Conservation (phyloP, 1,284 basidiomycete genomes). For the Moesziomyces parantarcticus region DNA sequence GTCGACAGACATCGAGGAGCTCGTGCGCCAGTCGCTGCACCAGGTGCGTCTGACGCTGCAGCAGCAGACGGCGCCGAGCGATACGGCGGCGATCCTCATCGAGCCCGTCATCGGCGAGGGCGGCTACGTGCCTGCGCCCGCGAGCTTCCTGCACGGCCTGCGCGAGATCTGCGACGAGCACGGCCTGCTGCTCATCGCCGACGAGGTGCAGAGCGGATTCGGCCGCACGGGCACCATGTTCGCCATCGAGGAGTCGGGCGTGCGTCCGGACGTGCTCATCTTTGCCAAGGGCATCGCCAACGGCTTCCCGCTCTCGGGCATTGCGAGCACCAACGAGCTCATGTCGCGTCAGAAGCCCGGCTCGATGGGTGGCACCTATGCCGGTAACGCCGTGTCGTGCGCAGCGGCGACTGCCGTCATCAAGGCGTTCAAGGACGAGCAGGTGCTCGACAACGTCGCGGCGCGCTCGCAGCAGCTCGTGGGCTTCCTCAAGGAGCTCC, state of each 20-base stretch:
- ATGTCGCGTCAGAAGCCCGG: constrained; percentile 84
- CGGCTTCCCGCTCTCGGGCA: constrained; percentile 89
- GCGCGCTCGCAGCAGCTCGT: constrained; percentile 58
- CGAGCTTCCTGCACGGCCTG: constrained; percentile 81
- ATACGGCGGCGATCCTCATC: constrained; percentile 90
- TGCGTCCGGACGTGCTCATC: constrained; percentile 86
- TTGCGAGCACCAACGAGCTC: constrained; percentile 83
- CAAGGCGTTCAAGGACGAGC: constrained; percentile 57
- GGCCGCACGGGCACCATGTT: constrained; percentile 66
- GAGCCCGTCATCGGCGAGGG: constrained; percentile 93
- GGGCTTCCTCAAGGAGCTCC: constrained; percentile 44
- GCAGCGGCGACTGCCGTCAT: constrained; percentile 60
- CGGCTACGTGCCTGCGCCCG: constrained; percentile 89
- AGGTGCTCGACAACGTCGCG: constrained; percentile 62
- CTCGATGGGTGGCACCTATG: constrained; percentile 74
- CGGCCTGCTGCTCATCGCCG: constrained; percentile 90
- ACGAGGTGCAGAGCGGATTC: constrained; percentile 88
- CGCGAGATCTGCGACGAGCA: constrained; percentile 87
- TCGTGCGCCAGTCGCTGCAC: constrained; percentile 78
- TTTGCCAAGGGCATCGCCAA: constrained; percentile 95
- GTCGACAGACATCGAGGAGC: constrained; percentile 75
- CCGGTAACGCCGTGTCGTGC: constrained; percentile 63
- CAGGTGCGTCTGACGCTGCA: constrained; percentile 84
- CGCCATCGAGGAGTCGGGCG: constrained; percentile 81
- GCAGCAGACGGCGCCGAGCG: constrained; percentile 84